Base-by-base conservation (phyloP, 2,329 filamentous ascomycete genomes). In the Aureobasidium subglaciale region DNA sequence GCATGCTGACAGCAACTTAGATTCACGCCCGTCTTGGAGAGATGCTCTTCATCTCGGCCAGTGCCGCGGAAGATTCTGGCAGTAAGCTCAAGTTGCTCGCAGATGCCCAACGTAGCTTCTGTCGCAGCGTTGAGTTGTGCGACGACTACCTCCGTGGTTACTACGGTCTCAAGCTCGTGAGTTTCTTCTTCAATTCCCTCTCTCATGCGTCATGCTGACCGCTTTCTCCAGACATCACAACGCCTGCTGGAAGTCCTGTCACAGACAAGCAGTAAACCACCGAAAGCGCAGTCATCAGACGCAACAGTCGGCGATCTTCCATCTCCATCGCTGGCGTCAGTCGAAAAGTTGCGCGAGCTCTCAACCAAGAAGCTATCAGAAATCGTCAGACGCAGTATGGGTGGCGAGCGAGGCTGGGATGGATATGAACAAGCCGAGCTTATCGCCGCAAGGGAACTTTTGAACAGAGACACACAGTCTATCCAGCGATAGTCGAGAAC, bases 121-220 rank as follows among this genome's bases (percentile, higher is more conserved):
- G 87, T 68, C 83, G 93, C 64, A 93, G 90, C 65, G 83, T 97
- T 61, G 93, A 99, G 73, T 80, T 99, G 52, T 97, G 93, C 66
- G 88, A 96, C 63, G 85, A 90, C 67, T 97, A 96, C 68, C 72
- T 97, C 59, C 84, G 93, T 59, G 93, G 91, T 1, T 95, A 90
- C 69, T 97, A 96, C 70, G 93, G 93, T 6, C 75, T 99, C 58
- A 93, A 92, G 69, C 70, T 91, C 70, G 53, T 56, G 29, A 41
- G 48, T 55, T 16, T 16, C 60, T 63, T 50, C 16, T 40, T 35
- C 20, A 8, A 1, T 0, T 40, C 7, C 9, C 4, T 11, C 40
- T 27, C 10, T 4, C n/a, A 15, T 22, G 10, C 10, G 16, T 16
- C 6, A 4, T 20, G 32, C 32, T 29, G 16, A 46, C 6, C 2